phyloP scores from a whole-genome alignment of 441 rosid species.

The Codiaeum variegatum region DNA sequence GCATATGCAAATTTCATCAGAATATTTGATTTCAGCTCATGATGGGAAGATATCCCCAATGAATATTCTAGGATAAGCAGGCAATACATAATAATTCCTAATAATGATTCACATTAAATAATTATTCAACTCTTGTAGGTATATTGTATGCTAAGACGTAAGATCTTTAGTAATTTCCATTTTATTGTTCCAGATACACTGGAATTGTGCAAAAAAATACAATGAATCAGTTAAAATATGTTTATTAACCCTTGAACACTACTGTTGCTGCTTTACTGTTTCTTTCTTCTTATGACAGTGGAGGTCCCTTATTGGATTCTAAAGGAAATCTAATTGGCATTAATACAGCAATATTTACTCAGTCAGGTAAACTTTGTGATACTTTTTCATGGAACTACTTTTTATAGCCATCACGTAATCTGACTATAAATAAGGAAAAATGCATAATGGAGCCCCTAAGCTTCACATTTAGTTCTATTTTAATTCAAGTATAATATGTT shows the following conservation, averaged over 20 bases:
- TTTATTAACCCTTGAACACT: not conserved
- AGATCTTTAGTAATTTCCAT: not conserved
- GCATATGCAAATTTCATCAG: too few species aligned
- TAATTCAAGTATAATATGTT: not conserved
- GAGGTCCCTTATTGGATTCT: slow-evolving; percentile 89
- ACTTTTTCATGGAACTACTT: not conserved
- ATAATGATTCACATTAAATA: not conserved
- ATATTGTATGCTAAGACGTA: not conserved
- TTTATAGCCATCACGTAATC: not conserved
- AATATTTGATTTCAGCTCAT: too few species aligned
- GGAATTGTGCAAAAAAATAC: slow-evolving; percentile 4
- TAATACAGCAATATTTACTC: slow-evolving; percentile 88
- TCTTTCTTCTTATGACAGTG: slow-evolving; percentile 43
- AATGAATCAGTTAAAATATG: not conserved
- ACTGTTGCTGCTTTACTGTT: slow-evolving; percentile 7
- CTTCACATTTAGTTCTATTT: too few species aligned
- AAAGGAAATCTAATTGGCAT: slow-evolving; percentile 88
- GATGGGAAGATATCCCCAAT: too few species aligned
- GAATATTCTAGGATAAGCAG: too few species aligned
- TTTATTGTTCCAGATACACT: not conserved
- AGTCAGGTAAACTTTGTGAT: slow-evolving; percentile 50
- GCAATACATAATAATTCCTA: not conserved
- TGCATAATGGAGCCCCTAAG: too few species aligned
- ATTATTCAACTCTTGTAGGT: not conserved
- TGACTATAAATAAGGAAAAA: not conserved